phyloP scores from a whole-genome alignment of 202 grass and related monocot genomes.

The Elaeis oleifera region DNA sequence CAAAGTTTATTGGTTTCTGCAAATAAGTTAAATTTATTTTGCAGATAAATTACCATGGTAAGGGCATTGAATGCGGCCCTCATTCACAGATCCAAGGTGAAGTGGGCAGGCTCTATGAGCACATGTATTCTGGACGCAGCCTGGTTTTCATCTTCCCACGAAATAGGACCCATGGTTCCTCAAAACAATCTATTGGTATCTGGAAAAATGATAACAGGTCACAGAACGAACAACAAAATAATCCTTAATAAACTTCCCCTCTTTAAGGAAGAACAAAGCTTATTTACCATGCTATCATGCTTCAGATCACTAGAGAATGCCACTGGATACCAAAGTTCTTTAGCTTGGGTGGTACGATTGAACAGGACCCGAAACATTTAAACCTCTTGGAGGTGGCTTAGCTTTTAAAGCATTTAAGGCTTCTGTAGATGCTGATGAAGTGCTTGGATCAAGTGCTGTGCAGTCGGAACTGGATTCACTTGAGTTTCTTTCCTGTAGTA shows the following conservation, averaged over 20 bases:
- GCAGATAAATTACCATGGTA: constrained; percentile 69
- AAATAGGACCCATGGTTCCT: constrained; percentile 96
- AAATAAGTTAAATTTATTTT: too few species aligned
- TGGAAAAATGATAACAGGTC: constrained; percentile 11
- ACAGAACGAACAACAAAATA: too few species aligned
- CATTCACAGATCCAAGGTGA: constrained; percentile 85
- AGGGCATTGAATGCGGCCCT: constrained; percentile 91
- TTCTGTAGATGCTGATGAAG: constrained; percentile 29
- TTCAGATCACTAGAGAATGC: constrained; percentile 89
- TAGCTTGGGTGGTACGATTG: constrained; percentile 63
- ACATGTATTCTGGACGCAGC: constrained; percentile 95
- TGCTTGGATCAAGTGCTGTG: constrained; percentile 47
- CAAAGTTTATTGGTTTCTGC: too few species aligned
- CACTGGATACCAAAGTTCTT: constrained; percentile 98
- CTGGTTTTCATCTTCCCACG: constrained; percentile 71
- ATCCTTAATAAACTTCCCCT: neutral
- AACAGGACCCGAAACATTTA: constrained; percentile 77
- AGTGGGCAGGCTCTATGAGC: constrained; percentile 97
- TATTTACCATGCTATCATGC: constrained; percentile 79
- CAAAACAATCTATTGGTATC: constrained; percentile 98
- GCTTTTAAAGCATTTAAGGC: neutral
- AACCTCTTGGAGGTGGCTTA: constrained; percentile 28
- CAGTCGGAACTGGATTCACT: constrained; percentile 32
- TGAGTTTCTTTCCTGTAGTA: constrained; percentile 40
- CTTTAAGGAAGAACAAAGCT: neutral